phyloP scores from a whole-genome alignment of 2,329 filamentous ascomycete species.

The Cytospora piceicola region DNA sequence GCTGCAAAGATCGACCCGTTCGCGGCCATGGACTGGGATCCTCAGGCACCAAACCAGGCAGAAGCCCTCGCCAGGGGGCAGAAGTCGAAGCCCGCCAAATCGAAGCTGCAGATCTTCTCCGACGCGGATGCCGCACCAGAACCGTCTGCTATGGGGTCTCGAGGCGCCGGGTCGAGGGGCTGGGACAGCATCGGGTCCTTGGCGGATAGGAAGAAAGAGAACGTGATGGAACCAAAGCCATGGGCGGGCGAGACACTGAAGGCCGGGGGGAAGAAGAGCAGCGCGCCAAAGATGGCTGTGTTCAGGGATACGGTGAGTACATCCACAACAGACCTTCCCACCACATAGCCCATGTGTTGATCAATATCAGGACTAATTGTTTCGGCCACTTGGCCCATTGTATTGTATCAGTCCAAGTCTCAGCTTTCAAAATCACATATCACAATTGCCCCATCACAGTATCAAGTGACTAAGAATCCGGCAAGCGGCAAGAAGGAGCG shows the following conservation, averaged over 20 bases:
- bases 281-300: constrained; percentile 80
- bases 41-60: constrained; percentile 65
- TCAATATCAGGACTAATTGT: constrained; percentile 92
- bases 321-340: constrained; percentile 40
- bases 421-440: constrained; percentile 66
- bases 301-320: constrained; percentile 93
- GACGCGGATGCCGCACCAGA: constrained; percentile 67
- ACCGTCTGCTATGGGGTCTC: constrained; percentile 58
- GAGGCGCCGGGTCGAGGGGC: constrained; percentile 64
- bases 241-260: constrained; percentile 93
- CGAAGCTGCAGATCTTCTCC: constrained; percentile 90
- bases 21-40: constrained; percentile 57
- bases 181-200: constrained; percentile 93
- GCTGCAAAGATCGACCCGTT: constrained; percentile 88
- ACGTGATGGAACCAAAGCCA: constrained; percentile 80
- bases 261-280: constrained; percentile 79
- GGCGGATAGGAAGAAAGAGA: constrained; percentile 91
- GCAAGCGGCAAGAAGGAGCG: constrained; percentile 82
- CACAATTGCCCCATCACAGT: constrained; percentile 69
- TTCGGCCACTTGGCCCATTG: constrained; percentile 47
- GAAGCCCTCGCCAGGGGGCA: constrained; percentile 49
- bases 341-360: constrained; percentile 71
- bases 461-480: constrained; percentile 82
- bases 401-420: constrained; percentile 63
- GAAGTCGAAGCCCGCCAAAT: constrained; percentile 67